Base-by-base conservation (phyloP, 495 filamentous ascomycete genomes). In the Penicillium turbatum region DNA sequence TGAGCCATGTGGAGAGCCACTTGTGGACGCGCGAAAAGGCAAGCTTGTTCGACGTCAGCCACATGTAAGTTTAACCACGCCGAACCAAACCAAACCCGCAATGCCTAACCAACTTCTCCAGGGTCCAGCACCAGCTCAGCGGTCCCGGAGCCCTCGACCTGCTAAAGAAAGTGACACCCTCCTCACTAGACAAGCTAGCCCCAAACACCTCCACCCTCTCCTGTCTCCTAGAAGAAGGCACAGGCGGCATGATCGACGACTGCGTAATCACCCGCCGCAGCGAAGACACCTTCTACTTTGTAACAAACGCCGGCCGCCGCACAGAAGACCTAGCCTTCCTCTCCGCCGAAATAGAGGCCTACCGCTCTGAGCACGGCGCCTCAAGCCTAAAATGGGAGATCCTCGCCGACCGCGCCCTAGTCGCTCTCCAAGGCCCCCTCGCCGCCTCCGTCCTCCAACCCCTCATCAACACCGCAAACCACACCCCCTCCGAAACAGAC, bases 211-310 rank as follows among this genome's bases (percentile, higher is more conserved):
- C 86, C 46, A 92, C 88, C 3, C 80, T 98, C 2, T 92, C 87
- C 7, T 83, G 82, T n/a, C 74, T 98, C 16, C 76, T 98, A 29
- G 84, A 85, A 60, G 82, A 85, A 3, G 76, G 74, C 0, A 92
- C 87, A 0, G 93, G 93, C 31, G 92, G 93, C 13, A 96, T 97
- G 54, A 82, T 96, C 26, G 93, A 98, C 63, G 93, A 98, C 69
- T 87, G 86, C 7, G 86, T 98, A 49, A 86, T 98, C 60, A 95
- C 90, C 17, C 75, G 85, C 51, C 77, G 91, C 9, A 76, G 75
- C 12, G 78, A 80, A 13, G 82, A 87, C 37, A 61, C 69, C 31
- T 96, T 95, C 72, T 96, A 97, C 71, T 79, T 97, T 34, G 93
- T 98, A 44, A 96, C 92, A 27, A 98, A 98, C 69, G 93, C 93